These are phyloP conservation scores for Cordyceps sp. DNA, from an alignment of 2,329 filamentous ascomycete species.

Conservation along the genomic window DNA sequence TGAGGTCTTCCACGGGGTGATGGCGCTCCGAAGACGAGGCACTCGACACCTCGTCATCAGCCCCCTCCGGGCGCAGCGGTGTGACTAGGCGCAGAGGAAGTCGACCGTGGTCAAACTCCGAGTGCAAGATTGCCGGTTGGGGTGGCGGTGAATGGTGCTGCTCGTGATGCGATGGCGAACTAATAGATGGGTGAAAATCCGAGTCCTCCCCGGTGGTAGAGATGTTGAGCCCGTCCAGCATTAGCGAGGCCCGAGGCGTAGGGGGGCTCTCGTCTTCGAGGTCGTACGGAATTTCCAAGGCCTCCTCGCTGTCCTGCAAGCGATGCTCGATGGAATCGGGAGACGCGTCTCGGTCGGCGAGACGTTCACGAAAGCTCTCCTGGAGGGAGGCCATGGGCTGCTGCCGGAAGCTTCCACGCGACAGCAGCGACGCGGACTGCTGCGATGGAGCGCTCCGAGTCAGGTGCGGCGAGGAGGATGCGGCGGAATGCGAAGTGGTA, in stretches of 20 bases:
- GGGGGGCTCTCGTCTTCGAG: slow-evolving; percentile 22
- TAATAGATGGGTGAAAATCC: slow-evolving; percentile 13
- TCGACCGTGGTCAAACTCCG: neutral
- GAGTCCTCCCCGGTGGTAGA: neutral
- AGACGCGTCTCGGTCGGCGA: slow-evolving; percentile 6
- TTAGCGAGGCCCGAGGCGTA: slow-evolving; percentile 37
- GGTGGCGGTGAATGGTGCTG: too few relatives aligned
- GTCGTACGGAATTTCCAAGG: slow-evolving; percentile 39
- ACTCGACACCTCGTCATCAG: neutral
- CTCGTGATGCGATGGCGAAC: neutral
- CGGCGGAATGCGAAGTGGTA: slow-evolving; percentile 22
- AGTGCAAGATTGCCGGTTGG: neutral
- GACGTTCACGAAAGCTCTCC: slow-evolving; percentile 9
- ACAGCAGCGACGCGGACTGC: slow-evolving; percentile 12
- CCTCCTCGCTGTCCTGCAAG: slow-evolving; percentile 35
- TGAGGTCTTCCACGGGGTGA: slow-evolving; percentile 28
- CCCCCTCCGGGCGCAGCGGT: neutral
- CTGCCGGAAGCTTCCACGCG: slow-evolving; percentile 11
- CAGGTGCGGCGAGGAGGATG: slow-evolving; percentile 39
- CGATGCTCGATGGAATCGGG: slow-evolving; percentile 8
- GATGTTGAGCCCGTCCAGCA: slow-evolving; percentile 18
- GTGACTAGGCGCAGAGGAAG: neutral
- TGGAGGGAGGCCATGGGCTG: slow-evolving; percentile 10
- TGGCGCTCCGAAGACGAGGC: neutral
- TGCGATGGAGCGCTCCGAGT: slow-evolving; percentile 18